Conservation (phyloP, 345 rosid species). For the Sonneratia alba region DNA sequence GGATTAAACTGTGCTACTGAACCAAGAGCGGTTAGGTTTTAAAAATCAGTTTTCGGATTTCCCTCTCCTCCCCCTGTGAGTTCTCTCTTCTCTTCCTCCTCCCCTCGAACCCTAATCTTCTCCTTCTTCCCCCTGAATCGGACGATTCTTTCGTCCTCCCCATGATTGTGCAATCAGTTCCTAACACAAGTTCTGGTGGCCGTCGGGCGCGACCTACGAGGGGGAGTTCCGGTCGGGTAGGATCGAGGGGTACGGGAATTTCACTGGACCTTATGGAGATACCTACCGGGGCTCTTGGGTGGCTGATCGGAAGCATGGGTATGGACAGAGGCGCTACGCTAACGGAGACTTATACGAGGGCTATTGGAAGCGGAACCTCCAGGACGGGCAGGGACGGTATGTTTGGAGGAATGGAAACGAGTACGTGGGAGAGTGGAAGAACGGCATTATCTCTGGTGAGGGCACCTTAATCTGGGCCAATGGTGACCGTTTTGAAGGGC, state of each 20-base stretch:
- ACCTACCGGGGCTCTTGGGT: constrained; percentile 78
- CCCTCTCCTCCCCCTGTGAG: too few relatives aligned
- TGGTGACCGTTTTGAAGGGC: constrained; percentile 73
- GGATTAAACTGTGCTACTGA: too few relatives aligned
- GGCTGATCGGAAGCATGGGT: constrained; percentile 72
- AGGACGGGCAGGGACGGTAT: constrained; percentile 80
- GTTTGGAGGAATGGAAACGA: constrained; percentile 87
- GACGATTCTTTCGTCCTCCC: too few relatives aligned
- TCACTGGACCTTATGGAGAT: constrained; percentile 83
- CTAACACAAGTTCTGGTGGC: constrained; percentile 99
- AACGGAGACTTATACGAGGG: constrained; percentile 90
- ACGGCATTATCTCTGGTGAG: constrained; percentile 69
- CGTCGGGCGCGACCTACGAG: constrained; percentile 88
- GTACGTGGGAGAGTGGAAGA: constrained; percentile 83
- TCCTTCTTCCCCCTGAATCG: too few relatives aligned
- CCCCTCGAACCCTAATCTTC: too few relatives aligned
- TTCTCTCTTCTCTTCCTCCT: too few relatives aligned
- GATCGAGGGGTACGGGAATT: constrained; percentile 68
- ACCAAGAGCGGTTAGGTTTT: too few relatives aligned
- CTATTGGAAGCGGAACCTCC: constrained; percentile 71
- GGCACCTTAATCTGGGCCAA: constrained; percentile 70
- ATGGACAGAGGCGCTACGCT: constrained; percentile 65
- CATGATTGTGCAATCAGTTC: too few relatives aligned
- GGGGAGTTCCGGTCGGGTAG: constrained; percentile 87
- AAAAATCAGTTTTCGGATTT: too few relatives aligned